Evolutionary conservation across 306 rosid species (phyloP).

Genomic region (Benincasa hispida): DNA sequence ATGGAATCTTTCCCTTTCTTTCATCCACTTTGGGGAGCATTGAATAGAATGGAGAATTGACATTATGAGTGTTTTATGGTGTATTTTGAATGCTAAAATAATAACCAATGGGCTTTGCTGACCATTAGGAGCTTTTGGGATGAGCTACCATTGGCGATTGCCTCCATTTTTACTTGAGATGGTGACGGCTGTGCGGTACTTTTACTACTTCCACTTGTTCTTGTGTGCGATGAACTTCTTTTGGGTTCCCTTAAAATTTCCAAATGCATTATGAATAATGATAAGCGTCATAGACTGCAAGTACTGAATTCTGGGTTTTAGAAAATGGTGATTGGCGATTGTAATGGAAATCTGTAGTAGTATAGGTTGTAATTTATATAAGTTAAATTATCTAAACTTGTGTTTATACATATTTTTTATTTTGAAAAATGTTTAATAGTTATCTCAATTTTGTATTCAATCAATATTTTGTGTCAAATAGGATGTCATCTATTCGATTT

Average conservation of each 20-base stretch:
- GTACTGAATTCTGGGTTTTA: background rate
- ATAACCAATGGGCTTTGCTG: background rate
- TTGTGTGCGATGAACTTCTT: background rate
- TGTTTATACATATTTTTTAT: too few relatives aligned
- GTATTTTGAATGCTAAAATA: background rate
- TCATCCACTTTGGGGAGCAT: background rate
- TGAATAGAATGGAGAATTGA: background rate
- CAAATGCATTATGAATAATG: background rate
- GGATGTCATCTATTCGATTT: too few relatives aligned
- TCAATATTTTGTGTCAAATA: too few relatives aligned
- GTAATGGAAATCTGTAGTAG: too few relatives aligned
- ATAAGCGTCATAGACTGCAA: background rate
- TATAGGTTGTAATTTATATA: too few relatives aligned
- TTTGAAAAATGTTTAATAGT: too few relatives aligned
- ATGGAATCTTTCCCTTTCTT: constrained; percentile 1
- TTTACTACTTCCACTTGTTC: background rate
- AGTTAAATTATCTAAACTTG: too few relatives aligned
- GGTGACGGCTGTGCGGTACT: background rate
- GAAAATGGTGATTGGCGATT: background rate
- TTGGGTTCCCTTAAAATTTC: too few relatives aligned
- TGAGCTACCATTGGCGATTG: background rate
- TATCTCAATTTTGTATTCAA: too few relatives aligned
- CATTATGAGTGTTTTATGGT: background rate
- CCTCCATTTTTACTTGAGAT: background rate
- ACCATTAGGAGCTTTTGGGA: background rate